A percentile compares a stretch with the other conserved stretches of the same genome.
Conservation (phyloP, 2,329 filamentous ascomycete genomes). For the Stagonosporopsis chrysanthemi region DNA sequence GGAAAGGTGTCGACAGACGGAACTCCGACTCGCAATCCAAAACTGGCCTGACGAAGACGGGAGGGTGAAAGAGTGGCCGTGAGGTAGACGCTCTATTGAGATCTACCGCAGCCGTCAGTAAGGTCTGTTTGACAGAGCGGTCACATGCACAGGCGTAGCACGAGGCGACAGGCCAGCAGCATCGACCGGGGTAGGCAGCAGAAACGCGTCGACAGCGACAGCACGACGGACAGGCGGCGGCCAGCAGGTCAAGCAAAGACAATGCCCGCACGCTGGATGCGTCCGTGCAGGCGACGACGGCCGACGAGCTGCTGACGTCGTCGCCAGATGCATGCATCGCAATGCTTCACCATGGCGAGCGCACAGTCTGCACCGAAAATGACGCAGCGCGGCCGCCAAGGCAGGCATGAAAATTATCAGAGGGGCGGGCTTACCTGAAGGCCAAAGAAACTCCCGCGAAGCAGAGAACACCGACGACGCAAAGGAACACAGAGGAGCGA, state of each 20-base stretch:
- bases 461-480: conserved; percentile 38
- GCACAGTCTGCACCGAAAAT: conserved; percentile 20
- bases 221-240: conserved; percentile 1
- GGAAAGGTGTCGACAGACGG: conserved; percentile 40
- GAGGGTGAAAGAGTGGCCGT: conserved; percentile 45
- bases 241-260: conserved; percentile 13
- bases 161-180: conserved; percentile 28
- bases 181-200: conserved; percentile 8
- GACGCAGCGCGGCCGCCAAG: conserved; percentile 31
- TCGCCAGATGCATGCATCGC: conserved; percentile 17
- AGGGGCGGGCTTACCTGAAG: conserved; percentile 16
- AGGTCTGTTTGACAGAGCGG: conserved; percentile 36
- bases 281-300: conserved; percentile 34
- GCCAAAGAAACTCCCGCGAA: conserved; percentile 29
- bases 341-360: conserved; percentile 11
- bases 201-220: conserved; percentile 16
- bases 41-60: conserved; percentile 23
- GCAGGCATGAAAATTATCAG: conserved; percentile 37
- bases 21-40: conserved; percentile 44
- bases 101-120: conserved; percentile 31
- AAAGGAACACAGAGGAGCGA: conserved; percentile 38
- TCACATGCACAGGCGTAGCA: conserved; percentile 38
- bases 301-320: conserved; percentile 22
- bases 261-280: conserved; percentile 5
- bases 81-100: conserved; percentile 27